Evolutionary conservation across 164 flowering plant species (phyloP).

Genomic region (Macadamia integrifolia): DNA sequence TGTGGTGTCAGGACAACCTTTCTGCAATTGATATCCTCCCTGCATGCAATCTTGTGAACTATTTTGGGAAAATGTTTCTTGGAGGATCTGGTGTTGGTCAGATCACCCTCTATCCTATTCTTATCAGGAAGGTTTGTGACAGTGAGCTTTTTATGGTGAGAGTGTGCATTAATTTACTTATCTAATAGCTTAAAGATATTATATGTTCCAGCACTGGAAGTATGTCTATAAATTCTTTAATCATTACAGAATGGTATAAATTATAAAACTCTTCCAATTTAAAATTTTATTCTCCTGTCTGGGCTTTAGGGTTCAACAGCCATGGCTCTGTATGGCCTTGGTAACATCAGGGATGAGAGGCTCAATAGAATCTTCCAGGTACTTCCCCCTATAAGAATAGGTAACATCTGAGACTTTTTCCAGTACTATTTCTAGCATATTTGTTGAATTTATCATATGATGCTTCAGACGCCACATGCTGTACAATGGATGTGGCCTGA

Average conservation of each 20-base stretch:
- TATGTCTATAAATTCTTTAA: too few relatives aligned
- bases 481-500: constrained; percentile 99
- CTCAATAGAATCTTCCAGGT: constrained; percentile 99
- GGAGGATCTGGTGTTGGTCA: constrained; percentile 99
- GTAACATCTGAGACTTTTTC: background rate
- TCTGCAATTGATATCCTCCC: constrained; percentile 97
- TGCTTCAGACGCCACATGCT: constrained; percentile 90
- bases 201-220: too few relatives aligned
- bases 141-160: background rate
- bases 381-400: background rate
- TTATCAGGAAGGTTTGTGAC: constrained; percentile 71
- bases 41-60: constrained; percentile 94
- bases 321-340: constrained; percentile 95
- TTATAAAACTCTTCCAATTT: constrained; percentile 1
- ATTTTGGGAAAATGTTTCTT: constrained; percentile 95
- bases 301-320: constrained; percentile 77
- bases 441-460: constrained; percentile 7
- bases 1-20: constrained; percentile 76
- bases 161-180: background rate
- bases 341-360: constrained; percentile 96
- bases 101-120: constrained; percentile 83
- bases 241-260: background rate
- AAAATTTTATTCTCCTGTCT: constrained; percentile 7
- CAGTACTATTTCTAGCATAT: background rate
- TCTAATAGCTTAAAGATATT: too few relatives aligned